Evolutionary conservation across 306 rosid species (phyloP), one percentile per base, ranked within the genome.

Genomic region (Prunus armeniaca): DNA sequence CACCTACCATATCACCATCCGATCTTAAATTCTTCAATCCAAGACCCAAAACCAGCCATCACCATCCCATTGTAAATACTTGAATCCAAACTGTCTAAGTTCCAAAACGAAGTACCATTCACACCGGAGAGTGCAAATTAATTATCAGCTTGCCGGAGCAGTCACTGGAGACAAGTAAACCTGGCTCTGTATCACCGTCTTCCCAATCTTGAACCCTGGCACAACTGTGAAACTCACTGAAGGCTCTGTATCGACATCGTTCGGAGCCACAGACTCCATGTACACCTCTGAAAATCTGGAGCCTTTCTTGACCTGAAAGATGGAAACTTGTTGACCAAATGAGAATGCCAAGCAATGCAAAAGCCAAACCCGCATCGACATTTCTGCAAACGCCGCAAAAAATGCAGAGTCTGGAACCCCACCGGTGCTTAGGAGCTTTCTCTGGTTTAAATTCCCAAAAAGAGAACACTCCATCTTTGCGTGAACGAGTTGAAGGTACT

Each of bases 391-490:
- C 0, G 97, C 88, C 1, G 72, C 61, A 86, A 90, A 95, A 75
- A 95, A 90, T n/a, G 89, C 34, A 50, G 90, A 86, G 55, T 92
- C 97, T 3, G 99, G 97, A 54, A 78, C 88, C 1, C 93, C 92
- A 3, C 97, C 95, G 70, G 96, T 83, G 69, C 74, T 90, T 41
- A 95, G 73, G 0, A 84, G 18, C 81, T 95, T 95, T 75, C 99
- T 86, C 82, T 85, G 93, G 81, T 87, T 95, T 81, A 92, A 77
- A 64, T 92, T 95, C 0, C 99, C 99, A 75, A 92, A 95, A 9
- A 95, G 81, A 14, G 99, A 95, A 51, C 97, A 92, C 78, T 95
- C 99, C 99, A 95, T 95, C 71, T 94, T 94, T 28, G 97, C 94
- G 52, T 94, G 97, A 45, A 91, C 91, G 12, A 90, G 78, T 46